A percentile compares a stretch with the other conserved stretches of the same genome.
These are phyloP conservation scores for Atkinsonella texensis DNA, from an alignment of 2,329 filamentous ascomycete genomes.

Conservation along the genomic window DNA sequence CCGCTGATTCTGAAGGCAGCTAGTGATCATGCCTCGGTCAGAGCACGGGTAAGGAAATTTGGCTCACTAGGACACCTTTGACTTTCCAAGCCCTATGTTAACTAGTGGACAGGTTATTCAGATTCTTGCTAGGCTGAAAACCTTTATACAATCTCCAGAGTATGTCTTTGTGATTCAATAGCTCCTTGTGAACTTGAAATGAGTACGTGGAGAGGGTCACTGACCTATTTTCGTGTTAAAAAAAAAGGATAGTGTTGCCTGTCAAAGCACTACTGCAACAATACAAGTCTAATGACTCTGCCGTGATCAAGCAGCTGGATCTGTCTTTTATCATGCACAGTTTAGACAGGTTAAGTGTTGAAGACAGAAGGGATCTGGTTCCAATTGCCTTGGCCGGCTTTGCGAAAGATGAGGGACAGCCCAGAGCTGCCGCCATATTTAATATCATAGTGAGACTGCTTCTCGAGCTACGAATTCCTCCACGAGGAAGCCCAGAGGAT, in stretches of 20 bases:
- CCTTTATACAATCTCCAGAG: slow-evolving; percentile 40
- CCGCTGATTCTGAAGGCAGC: slow-evolving; percentile 77
- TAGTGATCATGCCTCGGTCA: slow-evolving; percentile 68
- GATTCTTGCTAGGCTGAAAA: slow-evolving; percentile 39
- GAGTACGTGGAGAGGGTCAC: background rate
- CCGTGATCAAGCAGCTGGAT: slow-evolving; percentile 78
- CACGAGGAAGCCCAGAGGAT: slow-evolving; percentile 71
- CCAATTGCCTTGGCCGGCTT: slow-evolving; percentile 33
- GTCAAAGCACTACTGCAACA: slow-evolving; percentile 77
- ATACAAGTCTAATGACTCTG: slow-evolving; percentile 64
- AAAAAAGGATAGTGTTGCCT: slow-evolving; percentile 57
- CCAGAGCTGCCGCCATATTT: slow-evolving; percentile 50
- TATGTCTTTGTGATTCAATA: slow-evolving; percentile 19
- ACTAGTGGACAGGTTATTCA: slow-evolving; percentile 33
- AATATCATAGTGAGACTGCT: slow-evolving; percentile 72
- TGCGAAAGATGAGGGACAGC: slow-evolving; percentile 18
- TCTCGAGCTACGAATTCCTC: slow-evolving; percentile 57
- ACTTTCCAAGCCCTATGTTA: background rate
- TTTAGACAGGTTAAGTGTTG: slow-evolving; percentile 33
- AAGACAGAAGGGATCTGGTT: slow-evolving; percentile 61
- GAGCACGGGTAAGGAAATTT: slow-evolving; percentile 50
- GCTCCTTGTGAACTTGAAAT: too few species aligned
- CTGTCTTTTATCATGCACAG: slow-evolving; percentile 84
- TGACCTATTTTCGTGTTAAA: background rate
- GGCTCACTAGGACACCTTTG: background rate